These are phyloP conservation scores for Aspergillus brasiliensis DNA, from an alignment of 2,329 filamentous ascomycete species.

Conservation along the genomic window DNA sequence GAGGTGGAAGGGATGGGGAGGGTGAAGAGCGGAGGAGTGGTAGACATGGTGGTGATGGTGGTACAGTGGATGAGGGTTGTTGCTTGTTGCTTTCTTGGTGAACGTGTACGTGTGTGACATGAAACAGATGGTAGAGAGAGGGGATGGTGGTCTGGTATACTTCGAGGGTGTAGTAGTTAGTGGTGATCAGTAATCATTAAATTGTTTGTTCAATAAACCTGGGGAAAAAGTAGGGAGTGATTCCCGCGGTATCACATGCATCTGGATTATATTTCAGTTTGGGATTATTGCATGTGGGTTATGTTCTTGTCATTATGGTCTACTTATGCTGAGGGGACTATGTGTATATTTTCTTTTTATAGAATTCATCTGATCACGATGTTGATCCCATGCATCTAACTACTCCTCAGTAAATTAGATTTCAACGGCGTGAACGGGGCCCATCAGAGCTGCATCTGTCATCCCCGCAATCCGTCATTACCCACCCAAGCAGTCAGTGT, in stretches of 20 bases:
- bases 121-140: neutral
- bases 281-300: neutral
- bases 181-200: neutral
- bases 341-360: neutral
- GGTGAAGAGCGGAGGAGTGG: slow-evolving; percentile 55
- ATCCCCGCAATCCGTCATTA: too few relatives aligned
- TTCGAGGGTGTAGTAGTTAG: neutral
- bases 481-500: too few relatives aligned
- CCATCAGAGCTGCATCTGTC: too few relatives aligned
- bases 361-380: neutral
- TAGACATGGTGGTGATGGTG: slow-evolving; percentile 22
- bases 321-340: neutral
- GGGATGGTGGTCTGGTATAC: neutral
- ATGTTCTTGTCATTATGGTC: too few relatives aligned
- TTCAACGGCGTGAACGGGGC: too few relatives aligned
- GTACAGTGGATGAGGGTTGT: neutral
- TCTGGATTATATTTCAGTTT: neutral
- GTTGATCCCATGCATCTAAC: neutral
- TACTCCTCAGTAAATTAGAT: too few relatives aligned
- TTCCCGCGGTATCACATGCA: neutral
- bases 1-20: slow-evolving; percentile 58
- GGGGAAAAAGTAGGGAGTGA: neutral
- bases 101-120: neutral
- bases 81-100: neutral
- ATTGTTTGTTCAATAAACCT: too few relatives aligned